phyloP scores from a whole-genome alignment of 306 rosid genomes.

The Trifolium pratense region DNA sequence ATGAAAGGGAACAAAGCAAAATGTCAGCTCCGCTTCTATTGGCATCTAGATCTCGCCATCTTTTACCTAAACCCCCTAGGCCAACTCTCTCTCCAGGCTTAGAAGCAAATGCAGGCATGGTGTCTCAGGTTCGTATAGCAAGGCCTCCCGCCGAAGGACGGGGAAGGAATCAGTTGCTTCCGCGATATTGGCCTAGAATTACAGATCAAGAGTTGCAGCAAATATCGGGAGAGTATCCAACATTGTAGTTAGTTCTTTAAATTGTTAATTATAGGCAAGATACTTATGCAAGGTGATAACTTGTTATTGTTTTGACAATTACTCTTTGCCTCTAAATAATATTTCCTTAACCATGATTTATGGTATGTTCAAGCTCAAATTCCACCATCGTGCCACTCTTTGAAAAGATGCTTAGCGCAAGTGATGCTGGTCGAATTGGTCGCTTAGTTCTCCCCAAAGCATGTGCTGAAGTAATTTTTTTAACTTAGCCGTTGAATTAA shows the following conservation, averaged over 20 bases:
- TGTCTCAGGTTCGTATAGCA: constrained; percentile 89
- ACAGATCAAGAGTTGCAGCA: constrained; percentile 98
- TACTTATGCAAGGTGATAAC: constrained; percentile 22
- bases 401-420: constrained; percentile 99
- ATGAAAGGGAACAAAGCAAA: constrained; percentile 73
- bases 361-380: constrained; percentile 76
- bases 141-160: constrained; percentile 99
- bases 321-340: constrained; percentile 17
- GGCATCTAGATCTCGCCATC: constrained; percentile 79
- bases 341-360: constrained; percentile 64
- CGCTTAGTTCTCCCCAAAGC: constrained; percentile 99
- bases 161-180: constrained; percentile 97
- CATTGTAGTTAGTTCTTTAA: constrained; percentile 33
- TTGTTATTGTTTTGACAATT: constrained; percentile 31
- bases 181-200: constrained; percentile 99
- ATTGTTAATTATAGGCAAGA: constrained; percentile 24
- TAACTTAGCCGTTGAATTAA: constrained; percentile 22
- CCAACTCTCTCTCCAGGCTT: constrained; percentile 62
- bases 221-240: constrained; percentile 98
- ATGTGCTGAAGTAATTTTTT: constrained; percentile 86
- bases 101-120: constrained; percentile 67
- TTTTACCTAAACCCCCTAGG: constrained; percentile 85
- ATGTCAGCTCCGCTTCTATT: constrained; percentile 60
- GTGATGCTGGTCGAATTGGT: constrained; percentile 99
- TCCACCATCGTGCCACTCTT: constrained; percentile 93